Evolutionary conservation across 116 monocot genomes (phyloP).

Genomic region (Phalaenopsis hybrid): DNA sequence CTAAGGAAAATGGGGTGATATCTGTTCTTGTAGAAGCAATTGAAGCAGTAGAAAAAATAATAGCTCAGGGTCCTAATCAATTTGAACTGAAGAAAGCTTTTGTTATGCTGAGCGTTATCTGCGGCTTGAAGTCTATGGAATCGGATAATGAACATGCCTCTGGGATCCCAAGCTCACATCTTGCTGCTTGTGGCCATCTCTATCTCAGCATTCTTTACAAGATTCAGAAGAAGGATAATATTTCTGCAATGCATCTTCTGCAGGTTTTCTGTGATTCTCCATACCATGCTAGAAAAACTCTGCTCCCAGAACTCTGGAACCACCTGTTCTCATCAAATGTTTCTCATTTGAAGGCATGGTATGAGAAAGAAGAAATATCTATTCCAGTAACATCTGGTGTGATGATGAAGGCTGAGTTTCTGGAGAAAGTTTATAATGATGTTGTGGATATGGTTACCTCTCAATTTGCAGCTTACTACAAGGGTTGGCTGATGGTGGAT

Average conservation of each 20-base stretch:
- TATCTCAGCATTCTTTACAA: slow-evolving; percentile 44
- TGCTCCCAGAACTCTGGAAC: slow-evolving; percentile 49
- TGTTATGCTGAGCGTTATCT: slow-evolving; percentile 22
- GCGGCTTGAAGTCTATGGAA: slow-evolving; percentile 9
- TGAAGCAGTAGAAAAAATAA: slow-evolving; percentile 5
- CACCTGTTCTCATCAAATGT: slow-evolving; percentile 36
- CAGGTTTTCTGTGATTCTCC: slow-evolving; percentile 43
- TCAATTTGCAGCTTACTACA: slow-evolving; percentile 47
- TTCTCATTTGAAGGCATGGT: slow-evolving; percentile 38
- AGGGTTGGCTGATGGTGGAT: slow-evolving; percentile 33
- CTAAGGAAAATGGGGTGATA: slow-evolving; percentile 11
- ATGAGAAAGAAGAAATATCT: slow-evolving; percentile 22
- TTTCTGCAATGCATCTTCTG: slow-evolving; percentile 40
- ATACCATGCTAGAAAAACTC: slow-evolving; percentile 21
- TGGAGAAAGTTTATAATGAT: slow-evolving; percentile 33
- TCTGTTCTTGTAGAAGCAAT: slow-evolving; percentile 28
- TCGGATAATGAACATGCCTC: slow-evolving; percentile 14
- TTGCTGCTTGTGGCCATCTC: slow-evolving; percentile 43
- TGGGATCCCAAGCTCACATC: slow-evolving; percentile 26
- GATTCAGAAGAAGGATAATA: slow-evolving; percentile 34
- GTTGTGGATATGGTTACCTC: slow-evolving; percentile 38
- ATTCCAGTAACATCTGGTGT: background rate
- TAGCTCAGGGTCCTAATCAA: background rate
- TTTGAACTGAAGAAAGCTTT: slow-evolving; percentile 24
- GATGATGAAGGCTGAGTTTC: slow-evolving; percentile 16